phyloP scores from a whole-genome alignment of 164 flowering plant genomes.

The Aristolochia fimbriata region DNA sequence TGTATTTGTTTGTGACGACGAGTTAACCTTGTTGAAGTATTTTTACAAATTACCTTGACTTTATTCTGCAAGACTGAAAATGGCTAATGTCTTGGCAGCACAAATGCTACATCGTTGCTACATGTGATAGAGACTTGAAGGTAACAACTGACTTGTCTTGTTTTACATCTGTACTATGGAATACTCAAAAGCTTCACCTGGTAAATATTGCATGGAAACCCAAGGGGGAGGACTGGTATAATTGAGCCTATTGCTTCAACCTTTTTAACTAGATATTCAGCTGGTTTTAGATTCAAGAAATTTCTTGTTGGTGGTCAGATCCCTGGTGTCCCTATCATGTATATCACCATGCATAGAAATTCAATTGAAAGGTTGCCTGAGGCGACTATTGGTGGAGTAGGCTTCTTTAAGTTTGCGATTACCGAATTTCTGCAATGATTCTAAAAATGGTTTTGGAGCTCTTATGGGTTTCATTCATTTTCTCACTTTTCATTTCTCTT shows the following conservation, averaged over 20 bases:
- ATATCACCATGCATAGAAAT: constrained; percentile 69
- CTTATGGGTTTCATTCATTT: too few relatives aligned
- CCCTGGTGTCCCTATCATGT: constrained; percentile 98
- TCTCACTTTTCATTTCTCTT: too few relatives aligned
- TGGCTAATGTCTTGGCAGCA: constrained; percentile 36
- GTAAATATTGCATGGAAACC: too few relatives aligned
- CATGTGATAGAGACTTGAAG: constrained; percentile 98
- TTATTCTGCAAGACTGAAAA: too few relatives aligned
- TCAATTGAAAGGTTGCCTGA: constrained; percentile 94
- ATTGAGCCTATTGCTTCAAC: background rate
- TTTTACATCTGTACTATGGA: background rate
- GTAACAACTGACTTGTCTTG: constrained; percentile 18
- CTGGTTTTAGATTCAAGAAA: background rate
- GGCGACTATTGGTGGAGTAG: constrained; percentile 95
- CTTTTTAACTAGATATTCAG: background rate
- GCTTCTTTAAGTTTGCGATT: constrained; percentile 1
- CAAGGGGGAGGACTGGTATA: too few relatives aligned
- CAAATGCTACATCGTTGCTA: constrained; percentile 93
- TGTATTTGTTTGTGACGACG: too few relatives aligned
- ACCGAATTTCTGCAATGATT: too few relatives aligned
- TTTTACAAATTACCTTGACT: too few relatives aligned
- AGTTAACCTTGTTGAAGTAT: too few relatives aligned
- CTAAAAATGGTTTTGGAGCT: too few relatives aligned
- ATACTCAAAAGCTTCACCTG: too few relatives aligned
- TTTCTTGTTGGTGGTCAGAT: constrained; percentile 31